Percentiles rank a stretch among this genome's conserved stretches.
phyloP scores from a whole-genome alignment of 2,329 filamentous ascomycete genomes.

The Daldinia eschscholtzii region DNA sequence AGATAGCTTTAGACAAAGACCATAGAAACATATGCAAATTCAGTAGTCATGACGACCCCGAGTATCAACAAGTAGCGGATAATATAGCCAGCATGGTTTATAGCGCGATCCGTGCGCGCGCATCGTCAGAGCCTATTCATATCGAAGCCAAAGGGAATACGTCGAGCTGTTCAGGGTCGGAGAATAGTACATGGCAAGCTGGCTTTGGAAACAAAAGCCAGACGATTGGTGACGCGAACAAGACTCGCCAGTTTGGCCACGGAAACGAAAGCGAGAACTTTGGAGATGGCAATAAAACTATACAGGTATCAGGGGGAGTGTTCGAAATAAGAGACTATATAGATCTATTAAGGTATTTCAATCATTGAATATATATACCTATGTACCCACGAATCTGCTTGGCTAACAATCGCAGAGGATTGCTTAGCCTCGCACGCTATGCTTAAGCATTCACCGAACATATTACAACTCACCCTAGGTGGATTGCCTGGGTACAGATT shows the following conservation, averaged over 20 bases:
- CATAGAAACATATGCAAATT: slow-evolving; percentile 38
- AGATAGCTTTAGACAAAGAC: slow-evolving; percentile 25
- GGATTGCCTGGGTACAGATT: too few relatives aligned
- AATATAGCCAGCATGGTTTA: slow-evolving; percentile 31
- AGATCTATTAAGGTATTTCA: background rate
- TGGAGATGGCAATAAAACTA: slow-evolving; percentile 21
- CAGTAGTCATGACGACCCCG: slow-evolving; percentile 8
- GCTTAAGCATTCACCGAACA: too few relatives aligned
- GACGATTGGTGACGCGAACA: slow-evolving; percentile 10
- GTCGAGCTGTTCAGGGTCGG: slow-evolving; percentile 1
- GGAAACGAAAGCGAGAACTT: slow-evolving; percentile 7
- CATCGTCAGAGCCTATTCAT: background rate
- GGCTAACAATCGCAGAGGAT: too few relatives aligned
- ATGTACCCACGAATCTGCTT: background rate
- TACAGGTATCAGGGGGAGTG: background rate
- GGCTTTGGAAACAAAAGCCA: slow-evolving; percentile 17
- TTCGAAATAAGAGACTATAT: background rate
- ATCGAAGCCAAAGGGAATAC: background rate
- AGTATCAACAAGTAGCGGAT: slow-evolving; percentile 27
- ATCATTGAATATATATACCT: background rate
- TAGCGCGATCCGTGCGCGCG: background rate
- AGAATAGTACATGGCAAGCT: slow-evolving; percentile 13
- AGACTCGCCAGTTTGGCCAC: slow-evolving; percentile 23
- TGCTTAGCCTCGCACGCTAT: too few relatives aligned
- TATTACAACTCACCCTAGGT: too few relatives aligned